A percentile compares a stretch with the other conserved stretches of the same genome.
Evolutionary conservation across 2,329 filamentous ascomycete genomes (phyloP).

Genomic region (Sphaerulina vaccinii): DNA sequence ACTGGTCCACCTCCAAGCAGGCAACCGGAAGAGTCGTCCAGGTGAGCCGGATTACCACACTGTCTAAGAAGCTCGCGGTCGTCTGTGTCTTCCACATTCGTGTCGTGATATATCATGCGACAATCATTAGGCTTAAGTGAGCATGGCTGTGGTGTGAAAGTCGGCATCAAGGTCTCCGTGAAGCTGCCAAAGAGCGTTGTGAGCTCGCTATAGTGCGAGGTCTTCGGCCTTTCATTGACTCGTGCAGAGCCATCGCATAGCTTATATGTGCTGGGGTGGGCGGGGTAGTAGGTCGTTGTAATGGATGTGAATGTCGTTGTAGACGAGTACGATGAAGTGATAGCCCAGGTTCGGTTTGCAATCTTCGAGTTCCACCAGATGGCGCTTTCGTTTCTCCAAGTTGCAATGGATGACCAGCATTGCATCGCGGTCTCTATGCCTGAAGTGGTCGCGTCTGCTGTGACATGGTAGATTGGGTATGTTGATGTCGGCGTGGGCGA

Average conservation of each 20-base stretch:
- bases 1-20: conserved; percentile 23
- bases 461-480: too few relatives aligned
- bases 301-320: neutral
- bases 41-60: conserved; percentile 22
- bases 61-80: conserved; percentile 11
- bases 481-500: too few relatives aligned
- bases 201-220: too few relatives aligned
- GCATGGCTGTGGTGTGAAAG: conserved; percentile 20
- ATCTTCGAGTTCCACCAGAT: conserved; percentile 13
- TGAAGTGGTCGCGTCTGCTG: too few relatives aligned
- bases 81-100: conserved; percentile 4
- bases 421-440: too few relatives aligned
- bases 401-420: conserved; percentile 17
- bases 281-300: conserved; percentile 19
- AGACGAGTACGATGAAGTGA: conserved; percentile 2
- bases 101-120: conserved; percentile 18
- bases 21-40: conserved; percentile 1
- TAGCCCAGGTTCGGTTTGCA: conserved; percentile 13
- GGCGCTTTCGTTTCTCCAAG: conserved; percentile 13
- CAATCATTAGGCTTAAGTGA: conserved; percentile 17
- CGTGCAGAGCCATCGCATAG: conserved; percentile 30
- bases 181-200: too few relatives aligned
- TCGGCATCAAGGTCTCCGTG: conserved; percentile 15
- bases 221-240: conserved; percentile 21
- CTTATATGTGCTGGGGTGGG: conserved; percentile 22